Percentiles rank a stretch among this genome's conserved stretches.
phyloP scores from a whole-genome alignment of 441 rosid genomes.

The Mallotus japonicus region DNA sequence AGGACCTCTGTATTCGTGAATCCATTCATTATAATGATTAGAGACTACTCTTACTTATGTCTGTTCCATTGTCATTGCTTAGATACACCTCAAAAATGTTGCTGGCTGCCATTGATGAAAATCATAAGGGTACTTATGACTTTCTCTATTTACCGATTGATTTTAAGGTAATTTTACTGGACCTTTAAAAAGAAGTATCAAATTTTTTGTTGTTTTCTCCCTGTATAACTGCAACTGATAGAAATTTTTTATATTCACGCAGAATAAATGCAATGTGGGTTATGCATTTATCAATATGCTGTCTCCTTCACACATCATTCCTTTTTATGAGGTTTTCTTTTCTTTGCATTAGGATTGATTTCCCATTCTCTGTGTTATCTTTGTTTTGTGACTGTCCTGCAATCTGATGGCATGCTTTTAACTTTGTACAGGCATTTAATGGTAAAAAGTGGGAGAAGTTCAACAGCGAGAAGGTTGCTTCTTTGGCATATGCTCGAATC shows the following conservation, averaged over 20 bases:
- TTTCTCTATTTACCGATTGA: conserved; percentile 95
- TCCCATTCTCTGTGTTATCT: neutral
- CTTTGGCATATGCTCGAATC: conserved; percentile 94
- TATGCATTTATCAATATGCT: conserved; percentile 98
- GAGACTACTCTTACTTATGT: neutral
- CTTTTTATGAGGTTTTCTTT: conserved; percentile 74
- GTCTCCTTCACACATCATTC: conserved; percentile 73
- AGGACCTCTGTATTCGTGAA: conserved; percentile 10
- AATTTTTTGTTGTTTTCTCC: neutral
- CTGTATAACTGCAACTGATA: conserved; percentile 8
- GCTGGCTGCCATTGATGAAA: conserved; percentile 92
- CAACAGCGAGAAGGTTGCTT: conserved; percentile 98
- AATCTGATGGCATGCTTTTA: neutral
- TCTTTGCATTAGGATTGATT: neutral
- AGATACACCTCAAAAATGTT: conserved; percentile 98
- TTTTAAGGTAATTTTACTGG: conserved; percentile 63
- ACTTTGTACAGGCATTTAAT: conserved; percentile 66
- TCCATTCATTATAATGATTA: neutral
- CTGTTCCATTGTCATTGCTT: conserved; percentile 17
- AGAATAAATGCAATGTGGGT: conserved; percentile 99
- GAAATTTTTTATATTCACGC: conserved; percentile 30
- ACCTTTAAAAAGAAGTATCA: neutral
- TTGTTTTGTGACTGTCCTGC: neutral
- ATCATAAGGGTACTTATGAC: conserved; percentile 78
- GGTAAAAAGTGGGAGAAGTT: conserved; percentile 99